These are phyloP conservation scores for Lenwebbia sp. DNA, from an alignment of 345 rosid genomes.

Conservation along the genomic window DNA sequence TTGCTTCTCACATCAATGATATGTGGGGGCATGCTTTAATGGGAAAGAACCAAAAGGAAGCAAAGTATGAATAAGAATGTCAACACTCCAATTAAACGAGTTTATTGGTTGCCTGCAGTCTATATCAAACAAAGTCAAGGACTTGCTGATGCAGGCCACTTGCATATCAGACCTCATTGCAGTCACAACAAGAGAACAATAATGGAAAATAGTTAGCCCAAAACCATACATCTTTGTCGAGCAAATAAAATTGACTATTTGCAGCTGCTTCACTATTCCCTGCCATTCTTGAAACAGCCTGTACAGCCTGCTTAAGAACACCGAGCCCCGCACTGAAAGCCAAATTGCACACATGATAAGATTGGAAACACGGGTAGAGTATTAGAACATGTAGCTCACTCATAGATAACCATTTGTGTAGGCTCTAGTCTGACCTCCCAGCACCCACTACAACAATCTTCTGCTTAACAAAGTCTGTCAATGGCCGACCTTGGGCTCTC, in stretches of 20 bases:
- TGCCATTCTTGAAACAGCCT: slow-evolving; percentile 73
- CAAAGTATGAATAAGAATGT: neutral
- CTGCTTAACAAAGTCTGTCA: slow-evolving; percentile 78
- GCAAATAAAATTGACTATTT: slow-evolving; percentile 49
- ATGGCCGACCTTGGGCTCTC: slow-evolving; percentile 85
- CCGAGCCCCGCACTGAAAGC: slow-evolving; percentile 96
- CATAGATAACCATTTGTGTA: neutral
- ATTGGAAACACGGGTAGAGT: neutral
- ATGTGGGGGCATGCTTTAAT: neutral
- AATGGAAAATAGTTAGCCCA: neutral
- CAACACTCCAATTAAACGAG: neutral
- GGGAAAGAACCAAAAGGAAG: neutral
- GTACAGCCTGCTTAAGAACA: slow-evolving; percentile 67
- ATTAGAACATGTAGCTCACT: neutral
- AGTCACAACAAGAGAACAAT: neutral
- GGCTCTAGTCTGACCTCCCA: slow-evolving; percentile 60
- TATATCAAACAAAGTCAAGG: neutral
- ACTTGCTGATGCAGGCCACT: neutral
- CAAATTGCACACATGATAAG: neutral
- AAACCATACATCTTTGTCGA: slow-evolving; percentile 82
- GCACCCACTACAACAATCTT: slow-evolving; percentile 99
- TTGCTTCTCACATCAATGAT: neutral
- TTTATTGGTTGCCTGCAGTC: neutral
- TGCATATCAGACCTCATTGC: neutral
- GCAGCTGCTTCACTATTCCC: slow-evolving; percentile 44